Base-by-base conservation (phyloP, 768 basidiomycete genomes). In the Naganishia friedmannii region DNA sequence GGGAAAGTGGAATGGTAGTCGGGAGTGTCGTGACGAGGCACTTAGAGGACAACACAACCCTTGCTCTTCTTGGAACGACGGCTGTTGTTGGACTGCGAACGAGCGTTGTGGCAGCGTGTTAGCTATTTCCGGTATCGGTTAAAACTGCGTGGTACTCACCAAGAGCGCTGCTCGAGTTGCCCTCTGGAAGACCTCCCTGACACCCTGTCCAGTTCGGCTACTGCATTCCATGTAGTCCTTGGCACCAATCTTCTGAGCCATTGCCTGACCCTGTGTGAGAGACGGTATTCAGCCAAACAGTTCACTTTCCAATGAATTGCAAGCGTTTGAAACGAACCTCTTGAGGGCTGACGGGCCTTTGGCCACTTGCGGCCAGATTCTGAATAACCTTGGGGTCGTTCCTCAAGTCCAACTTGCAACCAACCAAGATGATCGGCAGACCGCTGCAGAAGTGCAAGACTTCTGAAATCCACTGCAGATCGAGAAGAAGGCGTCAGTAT, bases 241-340 rank as follows among this genome's bases (percentile, higher is more conserved):
- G 21, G 93, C 93, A 29, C 93, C 93, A 65, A 99, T 98, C 77
- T 94, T 91, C 76, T 88, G 87, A 29, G 95, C 95, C 29, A 95
- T 89, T n/a, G 83, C 83, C 3, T 84, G 85, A 0, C 95, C 96
- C 76, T 69, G 39, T 63, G 10, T 9, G 57, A 23, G 32, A 39
- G 9, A 26, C 19, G n/a, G 21, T 8, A 12, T n/a, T 31, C 6
- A 58, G 31, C 34, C 42, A 5, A 42, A 10, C 7, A 15, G 39
- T 3, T 32, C 9, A 23, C n/a, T n/a, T n/a, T 13, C 13, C 21
- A 2, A 19, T n/a, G 3, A 28, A n/a, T 7, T n/a, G 23, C 21
- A 19, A 8, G 37, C 21, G 37, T 3, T 10, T 3, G 42, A 17
- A 15, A 45, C 42, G 32, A 46, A 63, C 60, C 60, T 93, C 92